A percentile compares a stretch with the other conserved stretches of the same genome.
phyloP scores from a whole-genome alignment of 2,329 filamentous ascomycete species.

The Alternaria atra region DNA sequence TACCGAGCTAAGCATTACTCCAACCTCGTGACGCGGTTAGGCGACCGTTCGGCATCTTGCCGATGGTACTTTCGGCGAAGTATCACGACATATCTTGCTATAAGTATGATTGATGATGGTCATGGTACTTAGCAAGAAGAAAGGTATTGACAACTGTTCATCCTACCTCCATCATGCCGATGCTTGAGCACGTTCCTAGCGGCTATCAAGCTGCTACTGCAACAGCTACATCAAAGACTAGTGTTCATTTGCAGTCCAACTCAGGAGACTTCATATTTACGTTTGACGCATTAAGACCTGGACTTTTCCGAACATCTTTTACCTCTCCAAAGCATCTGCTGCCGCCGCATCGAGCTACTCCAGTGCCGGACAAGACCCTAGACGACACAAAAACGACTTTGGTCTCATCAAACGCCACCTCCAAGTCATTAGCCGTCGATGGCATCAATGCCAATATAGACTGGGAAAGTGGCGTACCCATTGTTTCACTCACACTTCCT shows the following conservation, averaged over 20 bases:
- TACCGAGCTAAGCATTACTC: constrained; percentile 19
- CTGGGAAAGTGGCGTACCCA: constrained; percentile 66
- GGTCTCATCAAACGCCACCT: constrained; percentile 46
- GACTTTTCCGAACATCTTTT: constrained; percentile 74
- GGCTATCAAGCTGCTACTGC: constrained; percentile 40
- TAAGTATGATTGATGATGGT: constrained; percentile 4
- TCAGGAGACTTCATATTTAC: constrained; percentile 62
- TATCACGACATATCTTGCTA: constrained; percentile 4
- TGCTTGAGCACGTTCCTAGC: constrained; percentile 57
- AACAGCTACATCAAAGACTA: constrained; percentile 27
- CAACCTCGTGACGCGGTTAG: not conserved
- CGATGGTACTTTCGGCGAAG: constrained; percentile 5
- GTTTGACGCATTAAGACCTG: constrained; percentile 69
- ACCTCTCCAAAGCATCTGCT: constrained; percentile 68
- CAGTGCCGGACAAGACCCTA: constrained; percentile 54
- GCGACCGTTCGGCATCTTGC: not conserved
- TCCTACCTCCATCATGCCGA: constrained; percentile 54
- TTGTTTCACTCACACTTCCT: constrained; percentile 63
- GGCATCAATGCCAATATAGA: constrained; percentile 65
- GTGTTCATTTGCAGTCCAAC: constrained; percentile 57
- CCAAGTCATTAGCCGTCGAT: constrained; percentile 58
- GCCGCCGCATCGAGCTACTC: constrained; percentile 70
- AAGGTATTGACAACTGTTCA: not conserved
- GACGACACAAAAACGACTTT: constrained; percentile 39
- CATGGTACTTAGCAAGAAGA: not conserved